Conservation (phyloP, 345 rosid species). For the Eucalyptus decipiens region DNA sequence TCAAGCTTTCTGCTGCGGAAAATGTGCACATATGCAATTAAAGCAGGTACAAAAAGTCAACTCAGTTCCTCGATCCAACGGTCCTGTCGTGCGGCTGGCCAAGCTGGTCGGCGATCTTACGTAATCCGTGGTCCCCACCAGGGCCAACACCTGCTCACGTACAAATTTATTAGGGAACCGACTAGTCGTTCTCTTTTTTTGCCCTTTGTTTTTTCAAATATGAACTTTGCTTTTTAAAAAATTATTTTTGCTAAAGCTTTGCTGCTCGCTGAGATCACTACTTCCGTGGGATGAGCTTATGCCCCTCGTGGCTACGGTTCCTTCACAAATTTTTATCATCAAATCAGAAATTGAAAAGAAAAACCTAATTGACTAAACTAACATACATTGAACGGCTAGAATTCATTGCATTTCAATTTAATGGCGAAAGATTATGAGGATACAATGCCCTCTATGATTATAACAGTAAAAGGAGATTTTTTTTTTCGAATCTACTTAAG, state of each 20-base stretch:
- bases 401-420: not conserved
- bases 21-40: not conserved
- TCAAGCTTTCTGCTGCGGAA: not conserved
- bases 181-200: not conserved
- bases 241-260: not conserved
- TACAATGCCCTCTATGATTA: fast-evolving
- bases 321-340: not conserved
- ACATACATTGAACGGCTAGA: not conserved
- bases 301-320: not conserved
- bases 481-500: not conserved
- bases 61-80: not conserved
- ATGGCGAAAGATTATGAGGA: not conserved
- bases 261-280: not conserved
- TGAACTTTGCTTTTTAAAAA: not conserved
- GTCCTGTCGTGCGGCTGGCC: not conserved
- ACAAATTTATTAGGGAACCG: not conserved
- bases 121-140: not conserved
- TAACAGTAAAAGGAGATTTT: fast-evolving
- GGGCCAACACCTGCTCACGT: not conserved
- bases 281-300: not conserved
- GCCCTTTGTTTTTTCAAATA: not conserved
- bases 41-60: not conserved
- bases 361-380: not conserved
- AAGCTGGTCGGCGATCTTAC: not conserved
- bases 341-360: not conserved